Evolutionary conservation across 1,284 basidiomycete species (phyloP).

Genomic region (Tylopilus orsonianus): DNA sequence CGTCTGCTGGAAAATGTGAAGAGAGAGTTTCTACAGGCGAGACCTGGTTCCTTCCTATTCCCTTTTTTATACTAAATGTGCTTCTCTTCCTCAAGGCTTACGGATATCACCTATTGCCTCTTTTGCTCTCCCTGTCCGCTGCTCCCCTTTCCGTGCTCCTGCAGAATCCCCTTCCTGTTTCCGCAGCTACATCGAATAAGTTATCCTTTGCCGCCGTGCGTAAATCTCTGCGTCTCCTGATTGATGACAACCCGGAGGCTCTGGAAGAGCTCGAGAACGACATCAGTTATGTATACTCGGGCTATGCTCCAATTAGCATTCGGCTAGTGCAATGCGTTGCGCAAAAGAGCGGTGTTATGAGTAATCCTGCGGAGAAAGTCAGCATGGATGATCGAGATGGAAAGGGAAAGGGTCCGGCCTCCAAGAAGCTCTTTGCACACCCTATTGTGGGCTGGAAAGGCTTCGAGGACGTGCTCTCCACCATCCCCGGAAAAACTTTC

Average conservation of each 20-base stretch:
- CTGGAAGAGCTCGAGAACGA: constrained; percentile 85
- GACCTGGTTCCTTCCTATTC: constrained; percentile 16
- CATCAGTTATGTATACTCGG: constrained; percentile 94
- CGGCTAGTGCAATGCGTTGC: constrained; percentile 91
- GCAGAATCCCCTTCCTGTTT: constrained; percentile 59
- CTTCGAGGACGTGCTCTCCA: constrained; percentile 85
- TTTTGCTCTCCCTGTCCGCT: constrained; percentile 79
- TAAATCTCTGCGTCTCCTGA: constrained; percentile 86
- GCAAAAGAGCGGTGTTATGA: constrained; percentile 86
- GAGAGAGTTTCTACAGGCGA: constrained; percentile 86
- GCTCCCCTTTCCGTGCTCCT: constrained; percentile 69
- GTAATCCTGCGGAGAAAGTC: constrained; percentile 62
- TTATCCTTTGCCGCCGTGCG: constrained; percentile 73
- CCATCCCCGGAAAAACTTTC: constrained; percentile 83
- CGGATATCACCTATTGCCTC: constrained; percentile 86
- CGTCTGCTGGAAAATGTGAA: constrained; percentile 89
- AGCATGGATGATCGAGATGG: constrained; percentile 39
- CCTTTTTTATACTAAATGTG: constrained; percentile 9
- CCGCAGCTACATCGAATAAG: constrained; percentile 47
- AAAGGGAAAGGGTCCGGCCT: constrained; percentile 35
- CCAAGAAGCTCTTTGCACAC: constrained; percentile 71
- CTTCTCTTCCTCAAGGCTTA: constrained; percentile 61
- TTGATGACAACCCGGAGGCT: constrained; percentile 83
- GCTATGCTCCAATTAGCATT: constrained; percentile 92
- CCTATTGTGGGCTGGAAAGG: constrained; percentile 96